These are phyloP conservation scores for Talinum fruticosum DNA, from an alignment of 148 eudicot genomes.

Conservation along the genomic window DNA sequence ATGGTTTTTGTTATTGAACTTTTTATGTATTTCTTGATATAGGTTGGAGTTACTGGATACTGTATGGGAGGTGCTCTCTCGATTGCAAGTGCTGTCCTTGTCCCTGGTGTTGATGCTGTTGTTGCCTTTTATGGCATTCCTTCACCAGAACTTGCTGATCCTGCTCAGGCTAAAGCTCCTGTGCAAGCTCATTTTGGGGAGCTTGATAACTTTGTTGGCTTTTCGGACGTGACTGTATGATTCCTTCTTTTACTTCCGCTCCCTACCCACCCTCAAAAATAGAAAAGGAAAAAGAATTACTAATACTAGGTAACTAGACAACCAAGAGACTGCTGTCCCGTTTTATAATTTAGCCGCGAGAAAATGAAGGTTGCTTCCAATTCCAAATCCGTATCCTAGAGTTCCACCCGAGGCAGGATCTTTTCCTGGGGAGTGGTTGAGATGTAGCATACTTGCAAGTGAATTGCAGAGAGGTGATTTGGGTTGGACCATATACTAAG, in stretches of 20 bases:
- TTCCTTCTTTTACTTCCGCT: background rate
- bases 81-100: constrained; percentile 73
- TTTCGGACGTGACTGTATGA: constrained; percentile 80
- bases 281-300: background rate
- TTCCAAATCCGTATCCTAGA: background rate
- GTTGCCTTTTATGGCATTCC: constrained; percentile 88
- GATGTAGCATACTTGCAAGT: no score
- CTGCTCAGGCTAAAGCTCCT: constrained; percentile 70
- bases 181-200: constrained; percentile 91
- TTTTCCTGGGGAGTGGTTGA: no score
- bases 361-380: background rate
- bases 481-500: no score
- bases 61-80: constrained; percentile 99
- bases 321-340: no score
- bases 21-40: constrained; percentile 1
- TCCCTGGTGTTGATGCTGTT: constrained; percentile 80
- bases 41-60: constrained; percentile 94
- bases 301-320: no score
- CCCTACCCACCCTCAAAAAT: background rate
- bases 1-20: background rate
- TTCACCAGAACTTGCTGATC: constrained; percentile 74
- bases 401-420: background rate
- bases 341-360: background rate
- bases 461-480: background rate
- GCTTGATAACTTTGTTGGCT: constrained; percentile 67